These are phyloP conservation scores for Sanguinoderma infundibulare DNA, from an alignment of 1,284 basidiomycete species.

Conservation along the genomic window DNA sequence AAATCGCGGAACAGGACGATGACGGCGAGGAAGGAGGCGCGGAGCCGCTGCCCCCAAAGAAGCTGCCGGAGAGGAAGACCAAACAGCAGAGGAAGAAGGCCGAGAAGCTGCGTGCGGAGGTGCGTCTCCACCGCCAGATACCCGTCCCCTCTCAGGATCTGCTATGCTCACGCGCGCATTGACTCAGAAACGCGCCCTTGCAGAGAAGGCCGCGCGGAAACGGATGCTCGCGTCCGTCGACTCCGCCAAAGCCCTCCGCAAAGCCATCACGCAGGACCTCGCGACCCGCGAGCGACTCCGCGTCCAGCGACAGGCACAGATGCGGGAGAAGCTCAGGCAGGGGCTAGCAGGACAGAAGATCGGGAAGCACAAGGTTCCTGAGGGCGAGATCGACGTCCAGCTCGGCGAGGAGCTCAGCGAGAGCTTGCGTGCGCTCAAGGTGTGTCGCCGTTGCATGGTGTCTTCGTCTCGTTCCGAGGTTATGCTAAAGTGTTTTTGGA, in stretches of 20 bases:
- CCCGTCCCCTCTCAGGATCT: neutral
- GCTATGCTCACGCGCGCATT: neutral
- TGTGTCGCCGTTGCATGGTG: constrained; percentile 37
- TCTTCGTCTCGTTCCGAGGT: neutral
- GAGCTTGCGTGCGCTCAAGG: constrained; percentile 84
- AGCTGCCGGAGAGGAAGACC: constrained; percentile 70
- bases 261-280: constrained; percentile 44
- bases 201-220: constrained; percentile 61
- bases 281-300: constrained; percentile 49
- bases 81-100: constrained; percentile 72
- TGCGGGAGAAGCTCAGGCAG: constrained; percentile 49
- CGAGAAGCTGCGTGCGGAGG: constrained; percentile 63
- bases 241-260: constrained; percentile 56
- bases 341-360: constrained; percentile 73
- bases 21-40: constrained; percentile 40
- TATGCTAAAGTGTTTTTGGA: neutral
- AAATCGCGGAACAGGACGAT: constrained; percentile 42
- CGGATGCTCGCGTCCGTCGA: constrained; percentile 61
- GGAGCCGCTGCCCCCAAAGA: constrained; percentile 44
- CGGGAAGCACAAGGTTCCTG: constrained; percentile 79
- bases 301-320: constrained; percentile 41
- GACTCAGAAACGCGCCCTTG: constrained; percentile 64
- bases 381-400: constrained; percentile 81
- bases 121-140: constrained; percentile 34
- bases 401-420: constrained; percentile 92